phyloP scores from a whole-genome alignment of 768 basidiomycete species.

The Leccinum broughii region DNA sequence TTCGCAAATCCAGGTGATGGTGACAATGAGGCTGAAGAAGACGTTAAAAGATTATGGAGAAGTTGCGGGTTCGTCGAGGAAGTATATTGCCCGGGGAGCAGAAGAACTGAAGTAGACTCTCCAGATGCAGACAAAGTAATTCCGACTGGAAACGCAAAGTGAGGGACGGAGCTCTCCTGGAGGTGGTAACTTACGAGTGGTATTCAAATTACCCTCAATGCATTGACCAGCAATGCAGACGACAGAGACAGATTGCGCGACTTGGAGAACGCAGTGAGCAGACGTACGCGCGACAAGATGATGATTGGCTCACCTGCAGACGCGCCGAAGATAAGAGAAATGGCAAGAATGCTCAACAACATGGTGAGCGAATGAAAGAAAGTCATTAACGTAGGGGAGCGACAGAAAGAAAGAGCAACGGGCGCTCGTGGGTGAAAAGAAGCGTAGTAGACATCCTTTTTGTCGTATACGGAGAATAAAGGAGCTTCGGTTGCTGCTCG shows the following conservation, averaged over 20 bases:
- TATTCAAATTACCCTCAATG: slow-evolving; percentile 75
- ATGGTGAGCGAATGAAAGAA: slow-evolving; percentile 35
- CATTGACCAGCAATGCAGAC: slow-evolving; percentile 91
- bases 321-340: slow-evolving; percentile 38
- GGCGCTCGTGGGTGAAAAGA: slow-evolving; percentile 18
- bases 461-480: slow-evolving; percentile 32
- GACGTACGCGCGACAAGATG: not conserved
- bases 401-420: slow-evolving; percentile 23
- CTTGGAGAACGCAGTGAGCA: slow-evolving; percentile 29
- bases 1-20: slow-evolving; percentile 66
- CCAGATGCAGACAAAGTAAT: slow-evolving; percentile 60
- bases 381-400: slow-evolving; percentile 21
- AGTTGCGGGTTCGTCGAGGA: slow-evolving; percentile 70
- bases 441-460: slow-evolving; percentile 26
- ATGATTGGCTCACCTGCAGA: slow-evolving; percentile 37
- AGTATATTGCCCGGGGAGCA: slow-evolving; percentile 79
- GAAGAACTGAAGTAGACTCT: slow-evolving; percentile 51
- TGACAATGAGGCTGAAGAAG: slow-evolving; percentile 57
- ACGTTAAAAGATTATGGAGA: slow-evolving; percentile 66
- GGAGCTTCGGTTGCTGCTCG: slow-evolving; percentile 21
- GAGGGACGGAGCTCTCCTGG: slow-evolving; percentile 8
- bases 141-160: slow-evolving; percentile 53
- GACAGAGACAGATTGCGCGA: slow-evolving; percentile 61
- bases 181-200: slow-evolving; percentile 51
- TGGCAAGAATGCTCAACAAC: slow-evolving; percentile 40